These are phyloP conservation scores for Pythium dissimile DNA, from an alignment of 352 stramenopile genomes.

Conservation along the genomic window DNA sequence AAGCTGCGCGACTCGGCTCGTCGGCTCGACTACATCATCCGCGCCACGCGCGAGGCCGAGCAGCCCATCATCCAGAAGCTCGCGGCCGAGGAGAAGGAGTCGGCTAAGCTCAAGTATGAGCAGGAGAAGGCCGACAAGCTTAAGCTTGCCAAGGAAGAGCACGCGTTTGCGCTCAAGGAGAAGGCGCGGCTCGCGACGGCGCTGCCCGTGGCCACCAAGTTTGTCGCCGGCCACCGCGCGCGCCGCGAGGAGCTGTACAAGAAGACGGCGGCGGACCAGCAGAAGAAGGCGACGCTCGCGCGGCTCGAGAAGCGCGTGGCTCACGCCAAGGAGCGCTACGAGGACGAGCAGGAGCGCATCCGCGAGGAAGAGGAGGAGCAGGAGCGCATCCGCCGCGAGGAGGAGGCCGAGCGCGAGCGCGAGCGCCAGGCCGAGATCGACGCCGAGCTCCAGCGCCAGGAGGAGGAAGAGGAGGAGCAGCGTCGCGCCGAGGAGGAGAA, in stretches of 20 bases:
- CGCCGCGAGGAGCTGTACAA: slow-evolving; percentile 87
- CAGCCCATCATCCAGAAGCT: slow-evolving; percentile 89
- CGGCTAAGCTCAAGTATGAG: slow-evolving; percentile 55
- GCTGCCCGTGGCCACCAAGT: slow-evolving; percentile 68
- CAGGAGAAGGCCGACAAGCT: slow-evolving; percentile 85
- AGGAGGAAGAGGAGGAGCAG: slow-evolving; percentile 51
- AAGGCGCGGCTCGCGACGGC: slow-evolving; percentile 65
- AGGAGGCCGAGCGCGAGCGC: slow-evolving; percentile 57
- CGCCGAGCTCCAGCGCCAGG: slow-evolving; percentile 58
- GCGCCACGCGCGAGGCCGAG: slow-evolving; percentile 95
- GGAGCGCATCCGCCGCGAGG: slow-evolving; percentile 49
- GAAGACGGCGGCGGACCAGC: slow-evolving; percentile 75
- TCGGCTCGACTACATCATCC: slow-evolving; percentile 95
- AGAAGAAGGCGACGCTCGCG: slow-evolving; percentile 81
- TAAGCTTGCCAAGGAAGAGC: slow-evolving; percentile 76
- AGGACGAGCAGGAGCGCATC: slow-evolving; percentile 63
- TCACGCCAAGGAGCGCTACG: slow-evolving; percentile 60
- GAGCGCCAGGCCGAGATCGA: slow-evolving; percentile 59
- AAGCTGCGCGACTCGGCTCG: slow-evolving; percentile 92
- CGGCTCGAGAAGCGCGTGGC: slow-evolving; percentile 57
- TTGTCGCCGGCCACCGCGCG: slow-evolving; percentile 78
- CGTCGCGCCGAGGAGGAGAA: slow-evolving; percentile 45
- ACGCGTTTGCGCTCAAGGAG: slow-evolving; percentile 90
- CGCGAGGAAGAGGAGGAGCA: slow-evolving; percentile 63
- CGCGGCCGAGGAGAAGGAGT: slow-evolving; percentile 71